Evolutionary conservation across 164 flowering plant genomes (phyloP).

Genomic region (Magnolia sinica): DNA sequence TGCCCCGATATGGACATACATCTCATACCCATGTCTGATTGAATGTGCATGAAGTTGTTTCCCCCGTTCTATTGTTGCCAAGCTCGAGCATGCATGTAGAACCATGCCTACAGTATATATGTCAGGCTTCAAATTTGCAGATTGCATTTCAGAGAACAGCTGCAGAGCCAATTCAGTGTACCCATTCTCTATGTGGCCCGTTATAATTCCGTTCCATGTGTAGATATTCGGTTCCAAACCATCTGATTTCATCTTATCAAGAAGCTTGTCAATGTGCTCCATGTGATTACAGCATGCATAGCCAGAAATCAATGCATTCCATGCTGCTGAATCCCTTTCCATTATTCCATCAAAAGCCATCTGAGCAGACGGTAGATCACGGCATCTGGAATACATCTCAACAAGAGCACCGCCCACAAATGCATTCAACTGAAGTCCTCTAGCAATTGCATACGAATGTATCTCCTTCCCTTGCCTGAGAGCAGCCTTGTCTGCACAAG

Average conservation of each 20-base stretch:
- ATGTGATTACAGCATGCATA: slow-evolving; percentile 44
- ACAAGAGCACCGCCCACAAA: slow-evolving; percentile 69
- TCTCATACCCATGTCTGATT: slow-evolving; percentile 47
- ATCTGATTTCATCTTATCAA: slow-evolving; percentile 43
- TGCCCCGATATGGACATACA: slow-evolving; percentile 46
- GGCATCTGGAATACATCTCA: slow-evolving; percentile 52
- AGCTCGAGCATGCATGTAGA: slow-evolving; percentile 51
- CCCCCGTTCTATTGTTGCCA: slow-evolving; percentile 52
- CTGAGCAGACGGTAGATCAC: slow-evolving; percentile 45
- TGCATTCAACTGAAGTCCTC: slow-evolving; percentile 42
- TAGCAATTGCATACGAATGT: slow-evolving; percentile 52
- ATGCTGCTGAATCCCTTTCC: slow-evolving; percentile 47
- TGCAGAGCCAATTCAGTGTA: slow-evolving; percentile 45
- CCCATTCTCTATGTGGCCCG: slow-evolving; percentile 52
- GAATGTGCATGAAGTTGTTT: slow-evolving; percentile 70
- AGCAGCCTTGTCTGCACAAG: slow-evolving; percentile 46
- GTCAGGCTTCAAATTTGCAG: slow-evolving; percentile 46
- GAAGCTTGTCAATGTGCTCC: slow-evolving; percentile 28
- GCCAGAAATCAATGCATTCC: slow-evolving; percentile 71
- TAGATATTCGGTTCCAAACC: slow-evolving; percentile 50
- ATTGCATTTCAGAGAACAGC: slow-evolving; percentile 43
- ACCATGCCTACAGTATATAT: slow-evolving; percentile 50
- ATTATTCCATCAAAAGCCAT: slow-evolving; percentile 44
- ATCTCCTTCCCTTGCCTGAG: slow-evolving; percentile 53
- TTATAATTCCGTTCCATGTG: slow-evolving; percentile 73